Evolutionary conservation across 352 stramenopile genomes (phyloP), one percentile per base, ranked within the genome.

Genomic region (Phytophthora palmivora): DNA sequence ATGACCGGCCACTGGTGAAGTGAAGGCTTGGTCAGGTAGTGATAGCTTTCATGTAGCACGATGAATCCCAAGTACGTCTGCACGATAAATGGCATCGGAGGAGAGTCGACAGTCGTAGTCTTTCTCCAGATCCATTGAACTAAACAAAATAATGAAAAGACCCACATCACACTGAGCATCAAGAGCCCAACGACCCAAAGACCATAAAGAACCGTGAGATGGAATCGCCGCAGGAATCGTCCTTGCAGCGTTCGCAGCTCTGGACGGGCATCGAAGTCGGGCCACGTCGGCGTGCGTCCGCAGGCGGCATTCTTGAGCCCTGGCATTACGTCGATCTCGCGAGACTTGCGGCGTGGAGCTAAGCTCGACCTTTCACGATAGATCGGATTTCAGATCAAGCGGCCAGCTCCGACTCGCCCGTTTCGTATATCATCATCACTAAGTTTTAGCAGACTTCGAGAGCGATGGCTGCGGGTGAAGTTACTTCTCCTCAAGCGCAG

Each of bases 31-130:
- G 30, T 65, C 30, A 78, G 9, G 18, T 45, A 60, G 33, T 78
- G 72, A 47, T 83, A 83, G 38, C 74, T 72, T 39, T 79, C 74
- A 45, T 87, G 86, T 5, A 81, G 26, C 21, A 53, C 43, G 44
- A 87, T 69, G 34, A 66, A 60, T 6, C 61, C 39, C 15, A 84
- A 24, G 46, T 76, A 87, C 6, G 70, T 47, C 12, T 67, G 28
- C 4, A 58, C 63, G 9, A 10, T 47, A n/a, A 34, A 55, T n/a
- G 36, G 54, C 24, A 67, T 58, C 16, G 21, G 45, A 41, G 26
- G 61, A 22, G 22, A 22, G 28, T 43, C 22, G 49, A 1, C 36
- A 8, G n/a, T 18, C 36, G 42, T 48, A 24, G 15, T 12, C 36
- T n/a, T 14, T 22, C 24, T 43, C 56, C 49, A 71, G 14, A 62